Evolutionary conservation across 345 rosid species (phyloP), one percentile per base, ranked within the genome.

Genomic region (Combretum micranthum): DNA sequence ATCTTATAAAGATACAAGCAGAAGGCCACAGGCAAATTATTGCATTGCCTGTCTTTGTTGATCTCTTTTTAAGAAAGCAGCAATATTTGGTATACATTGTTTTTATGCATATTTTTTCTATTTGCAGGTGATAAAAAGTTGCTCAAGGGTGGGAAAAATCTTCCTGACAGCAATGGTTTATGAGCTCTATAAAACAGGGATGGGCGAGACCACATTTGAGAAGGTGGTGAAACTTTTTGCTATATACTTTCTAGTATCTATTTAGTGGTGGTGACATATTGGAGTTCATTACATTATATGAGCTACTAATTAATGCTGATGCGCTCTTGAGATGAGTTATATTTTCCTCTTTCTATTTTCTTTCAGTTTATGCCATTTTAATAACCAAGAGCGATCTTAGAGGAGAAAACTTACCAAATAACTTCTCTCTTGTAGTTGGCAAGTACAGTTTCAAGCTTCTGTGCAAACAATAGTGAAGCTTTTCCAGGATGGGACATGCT

Each of bases 401-500:
- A 32, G 10, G 39, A 7, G 39, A 32, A 32, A 32, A 39, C 32
- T 54, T 54, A 37, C 12, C 2, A 42, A 21, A 22, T 25, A 7
- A 50, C 39, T 60, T 50, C 21, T 42, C 16, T 43, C 18, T 22
- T 71, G 75, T 83, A 83, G 95, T 60, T 92, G 70, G 93, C 96
- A 19, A 67, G 54, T 42, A 80, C 94, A 4, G 73, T 89, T 26
- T 78, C 88, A 13, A 69, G 79, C 56, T 48, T 92, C 47, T 92
- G 99, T 50, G 57, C 82, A 61, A 80, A 75, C 86, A 89, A 92
- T 53, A 82, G 81, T 55, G 94, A 83, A 80, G 63, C 80, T 59
- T 89, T 84, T 80, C 95, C 97, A 15, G 96, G 99, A 64, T 86
- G 99, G 99, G 99, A 89, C 59, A 57, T 72, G 23, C 89, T 92